These are phyloP conservation scores for Aurifilum marmelostoma DNA, from an alignment of 2,329 filamentous ascomycete genomes.

Conservation along the genomic window DNA sequence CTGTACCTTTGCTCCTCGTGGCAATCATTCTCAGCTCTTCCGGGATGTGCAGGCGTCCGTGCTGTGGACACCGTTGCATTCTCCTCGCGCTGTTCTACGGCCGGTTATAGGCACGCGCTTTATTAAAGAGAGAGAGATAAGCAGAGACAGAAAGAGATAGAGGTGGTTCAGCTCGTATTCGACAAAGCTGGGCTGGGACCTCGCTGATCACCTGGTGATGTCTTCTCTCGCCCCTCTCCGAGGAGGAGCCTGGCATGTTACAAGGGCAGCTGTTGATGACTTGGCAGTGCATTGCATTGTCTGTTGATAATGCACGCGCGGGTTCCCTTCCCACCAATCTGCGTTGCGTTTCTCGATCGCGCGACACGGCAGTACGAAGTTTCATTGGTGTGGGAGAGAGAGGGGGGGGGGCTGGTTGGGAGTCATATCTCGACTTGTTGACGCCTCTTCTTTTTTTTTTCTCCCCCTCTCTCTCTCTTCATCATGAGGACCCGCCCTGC, in stretches of 20 bases:
- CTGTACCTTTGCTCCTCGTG: conserved; percentile 1
- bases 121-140: not conserved
- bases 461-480: not conserved
- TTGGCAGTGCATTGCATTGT: conserved; percentile 25
- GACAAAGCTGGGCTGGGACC: not conserved
- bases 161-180: not conserved
- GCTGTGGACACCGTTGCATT: not conserved
- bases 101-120: not conserved
- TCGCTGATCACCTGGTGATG: not conserved
- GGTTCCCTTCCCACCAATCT: not conserved
- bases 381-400: not conserved
- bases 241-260: not conserved
- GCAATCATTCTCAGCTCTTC: not conserved
- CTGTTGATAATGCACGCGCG: conserved; percentile 9
- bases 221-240: not conserved
- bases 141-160: not conserved
- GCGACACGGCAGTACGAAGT: not conserved
- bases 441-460: too few species aligned
- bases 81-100: not conserved
- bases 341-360: not conserved
- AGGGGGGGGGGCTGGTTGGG: not conserved
- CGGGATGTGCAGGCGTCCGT: not conserved
- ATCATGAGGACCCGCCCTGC: not conserved
- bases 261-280: conserved; percentile 4
- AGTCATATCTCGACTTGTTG: conserved; percentile 9